phyloP scores from a whole-genome alignment of 2,329 filamentous ascomycete genomes.

The Sarocladiaceae sp. region DNA sequence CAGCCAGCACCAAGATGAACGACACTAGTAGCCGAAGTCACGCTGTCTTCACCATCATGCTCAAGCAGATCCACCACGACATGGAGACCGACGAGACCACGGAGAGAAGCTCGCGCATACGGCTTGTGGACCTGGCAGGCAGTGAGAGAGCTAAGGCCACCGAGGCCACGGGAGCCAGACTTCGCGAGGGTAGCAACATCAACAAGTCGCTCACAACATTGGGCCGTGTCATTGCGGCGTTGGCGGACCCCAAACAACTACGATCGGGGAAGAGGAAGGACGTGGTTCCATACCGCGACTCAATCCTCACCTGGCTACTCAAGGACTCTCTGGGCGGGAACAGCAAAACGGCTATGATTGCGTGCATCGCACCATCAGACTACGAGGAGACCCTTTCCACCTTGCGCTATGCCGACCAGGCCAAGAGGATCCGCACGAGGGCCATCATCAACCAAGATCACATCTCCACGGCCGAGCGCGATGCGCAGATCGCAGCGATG shows the following conservation, averaged over 20 bases:
- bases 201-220: slow-evolving; percentile 97
- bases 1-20: slow-evolving; percentile 97
- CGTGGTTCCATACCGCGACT: slow-evolving; percentile 88
- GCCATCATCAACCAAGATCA: slow-evolving; percentile 95
- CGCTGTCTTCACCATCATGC: slow-evolving; percentile 94
- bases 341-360: slow-evolving; percentile 98
- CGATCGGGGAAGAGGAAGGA: slow-evolving; percentile 51
- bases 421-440: slow-evolving; percentile 91
- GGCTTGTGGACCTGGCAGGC: slow-evolving; percentile 89
- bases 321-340: slow-evolving; percentile 96
- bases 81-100: slow-evolving; percentile 97
- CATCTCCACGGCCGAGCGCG: slow-evolving; percentile 84
- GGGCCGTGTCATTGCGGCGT: slow-evolving; percentile 88
- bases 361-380: slow-evolving; percentile 89
- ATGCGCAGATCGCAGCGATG: slow-evolving; percentile 92
- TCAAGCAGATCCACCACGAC: slow-evolving; percentile 97
- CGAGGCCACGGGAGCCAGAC: slow-evolving; percentile 83
- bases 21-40: slow-evolving; percentile 95
- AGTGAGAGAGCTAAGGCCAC: slow-evolving; percentile 93
- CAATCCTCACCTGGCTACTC: slow-evolving; percentile 74
- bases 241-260: slow-evolving; percentile 62
- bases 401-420: slow-evolving; percentile 93
- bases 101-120: slow-evolving; percentile 86
- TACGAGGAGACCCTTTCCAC: slow-evolving; percentile 97
- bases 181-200: slow-evolving; percentile 95